Evolutionary conservation across 305 asterid genomes (phyloP).

Genomic region (Nicotiana rustica): DNA sequence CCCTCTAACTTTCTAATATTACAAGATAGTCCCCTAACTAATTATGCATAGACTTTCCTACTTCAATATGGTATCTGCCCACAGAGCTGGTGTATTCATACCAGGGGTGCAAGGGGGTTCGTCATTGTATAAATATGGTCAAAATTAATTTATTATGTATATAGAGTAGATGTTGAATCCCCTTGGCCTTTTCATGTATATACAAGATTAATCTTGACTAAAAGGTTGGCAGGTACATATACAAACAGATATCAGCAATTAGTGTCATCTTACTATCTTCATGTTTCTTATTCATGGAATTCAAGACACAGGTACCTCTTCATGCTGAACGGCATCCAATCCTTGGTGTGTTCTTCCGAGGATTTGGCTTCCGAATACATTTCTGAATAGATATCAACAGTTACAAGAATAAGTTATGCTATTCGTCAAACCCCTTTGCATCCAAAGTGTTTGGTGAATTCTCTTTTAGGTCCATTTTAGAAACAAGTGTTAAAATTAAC

Average conservation of each 20-base stretch:
- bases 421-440: conserved; percentile 47
- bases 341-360: conserved; percentile 48
- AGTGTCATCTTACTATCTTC: background rate
- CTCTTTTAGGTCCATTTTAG: conserved; percentile 45
- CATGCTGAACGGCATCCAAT: conserved; percentile 46
- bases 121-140: too few relatives aligned
- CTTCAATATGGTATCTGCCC: too few relatives aligned
- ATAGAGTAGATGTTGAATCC: too few relatives aligned
- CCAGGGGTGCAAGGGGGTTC: too few relatives aligned
- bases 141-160: too few relatives aligned
- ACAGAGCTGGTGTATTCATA: too few relatives aligned
- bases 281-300: background rate
- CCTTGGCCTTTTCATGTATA: too few relatives aligned
- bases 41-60: too few relatives aligned
- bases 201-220: background rate
- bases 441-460: conserved; percentile 50
- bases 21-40: too few relatives aligned
- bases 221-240: background rate
- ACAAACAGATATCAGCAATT: background rate
- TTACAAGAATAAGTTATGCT: background rate
- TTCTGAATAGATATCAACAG: conserved; percentile 44
- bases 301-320: conserved; percentile 48
- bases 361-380: conserved; percentile 57
- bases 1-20: too few relatives aligned
- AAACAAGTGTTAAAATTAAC: background rate